phyloP scores from a whole-genome alignment of 345 rosid species.

The Euphorbia pulcherrima region DNA sequence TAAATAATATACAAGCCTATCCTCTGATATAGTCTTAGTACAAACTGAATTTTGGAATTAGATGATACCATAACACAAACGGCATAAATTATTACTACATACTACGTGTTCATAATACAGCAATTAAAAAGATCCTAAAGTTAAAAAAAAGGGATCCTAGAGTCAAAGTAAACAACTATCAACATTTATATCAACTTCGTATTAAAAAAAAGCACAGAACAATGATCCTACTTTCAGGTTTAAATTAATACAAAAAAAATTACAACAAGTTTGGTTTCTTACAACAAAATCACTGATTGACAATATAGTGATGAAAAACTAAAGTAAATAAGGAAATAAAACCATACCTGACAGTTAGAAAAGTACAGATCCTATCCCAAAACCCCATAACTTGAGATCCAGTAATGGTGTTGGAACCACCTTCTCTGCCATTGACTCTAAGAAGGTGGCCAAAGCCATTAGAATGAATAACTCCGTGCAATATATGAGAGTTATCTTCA shows the following conservation, averaged over 20 bases:
- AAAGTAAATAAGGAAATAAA: background rate
- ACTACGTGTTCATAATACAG: too few species aligned
- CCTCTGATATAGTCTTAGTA: too few species aligned
- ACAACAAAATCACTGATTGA: background rate
- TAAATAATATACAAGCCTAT: too few species aligned
- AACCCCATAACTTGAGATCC: conserved; percentile 66
- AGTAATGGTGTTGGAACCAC: conserved; percentile 55
- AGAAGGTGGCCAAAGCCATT: conserved; percentile 77
- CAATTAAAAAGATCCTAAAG: too few species aligned
- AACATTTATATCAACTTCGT: background rate
- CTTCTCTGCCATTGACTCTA: conserved; percentile 63
- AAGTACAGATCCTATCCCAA: conserved; percentile 60
- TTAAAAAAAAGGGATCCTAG: too few species aligned
- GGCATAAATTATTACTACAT: too few species aligned
- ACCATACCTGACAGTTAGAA: conserved; percentile 46
- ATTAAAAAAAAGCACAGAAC: background rate
- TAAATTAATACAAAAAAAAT: background rate
- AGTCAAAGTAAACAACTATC: too few species aligned
- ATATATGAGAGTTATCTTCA: conserved; percentile 52
- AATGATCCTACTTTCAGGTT: background rate
- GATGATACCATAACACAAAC: too few species aligned
- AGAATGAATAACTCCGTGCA: conserved; percentile 70
- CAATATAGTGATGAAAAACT: background rate
- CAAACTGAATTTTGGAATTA: too few species aligned
- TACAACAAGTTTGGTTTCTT: background rate